These are phyloP conservation scores for Fusarium verticillioides DNA, from an alignment of 2,329 filamentous ascomycete species.

Conservation along the genomic window DNA sequence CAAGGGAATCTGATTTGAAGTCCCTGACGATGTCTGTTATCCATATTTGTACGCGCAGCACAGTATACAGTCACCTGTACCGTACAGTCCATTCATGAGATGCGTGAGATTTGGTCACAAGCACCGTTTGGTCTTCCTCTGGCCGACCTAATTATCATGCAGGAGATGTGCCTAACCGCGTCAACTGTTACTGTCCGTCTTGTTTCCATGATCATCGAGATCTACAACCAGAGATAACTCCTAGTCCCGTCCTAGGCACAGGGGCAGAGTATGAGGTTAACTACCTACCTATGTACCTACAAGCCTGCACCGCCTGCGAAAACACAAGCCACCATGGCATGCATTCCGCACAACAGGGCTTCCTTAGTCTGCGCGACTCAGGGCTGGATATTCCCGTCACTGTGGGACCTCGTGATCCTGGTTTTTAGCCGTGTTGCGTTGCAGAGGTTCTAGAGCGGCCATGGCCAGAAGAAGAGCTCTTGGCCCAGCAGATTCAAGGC, in stretches of 20 bases:
- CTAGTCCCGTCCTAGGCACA: constrained; percentile 8
- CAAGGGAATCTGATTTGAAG: constrained; percentile 4
- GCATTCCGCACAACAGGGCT: not conserved
- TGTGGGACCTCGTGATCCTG: constrained; percentile 33
- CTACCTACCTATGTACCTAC: not conserved
- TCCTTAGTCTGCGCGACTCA: not conserved
- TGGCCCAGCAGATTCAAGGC: not conserved
- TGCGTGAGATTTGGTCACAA: constrained; percentile 7
- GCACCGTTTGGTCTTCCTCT: constrained; percentile 7
- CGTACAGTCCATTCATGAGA: not conserved
- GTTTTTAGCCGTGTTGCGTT: constrained; percentile 15
- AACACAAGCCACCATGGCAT: not conserved
- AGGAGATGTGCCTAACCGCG: constrained; percentile 7
- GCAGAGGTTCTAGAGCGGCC: constrained; percentile 34
- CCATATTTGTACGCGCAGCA: not conserved
- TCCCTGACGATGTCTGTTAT: not conserved
- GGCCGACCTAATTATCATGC: constrained; percentile 13
- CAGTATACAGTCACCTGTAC: not conserved
- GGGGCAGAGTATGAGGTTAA: constrained; percentile 18
- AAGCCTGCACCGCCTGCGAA: not conserved
- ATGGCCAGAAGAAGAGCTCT: not conserved
- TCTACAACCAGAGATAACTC: constrained; percentile 7
- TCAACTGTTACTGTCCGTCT: constrained; percentile 8
- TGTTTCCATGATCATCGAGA: constrained; percentile 36
- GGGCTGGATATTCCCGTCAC: constrained; percentile 27